Evolutionary conservation across 495 filamentous ascomycete species (phyloP), one percentile per base, ranked within the genome.

Genomic region (Trichoderma gamsii): DNA sequence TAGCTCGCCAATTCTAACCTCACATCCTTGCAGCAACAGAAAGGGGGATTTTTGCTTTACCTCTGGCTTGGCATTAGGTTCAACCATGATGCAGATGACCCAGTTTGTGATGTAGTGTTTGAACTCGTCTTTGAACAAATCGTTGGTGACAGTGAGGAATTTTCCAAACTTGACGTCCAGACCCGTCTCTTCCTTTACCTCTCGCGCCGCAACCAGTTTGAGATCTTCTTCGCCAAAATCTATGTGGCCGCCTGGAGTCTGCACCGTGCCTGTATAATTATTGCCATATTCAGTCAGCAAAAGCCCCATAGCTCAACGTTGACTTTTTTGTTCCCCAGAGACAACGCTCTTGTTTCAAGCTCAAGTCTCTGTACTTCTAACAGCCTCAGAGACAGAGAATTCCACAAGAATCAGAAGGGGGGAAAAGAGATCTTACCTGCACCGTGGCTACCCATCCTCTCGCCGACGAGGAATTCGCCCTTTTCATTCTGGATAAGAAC

Each of bases 71-170:
- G 79, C 75, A 1, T 64, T 46, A 25, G 77, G 78, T 21, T 84
- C 80, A 6, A 0, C 32, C 61, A 80, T 72, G 41, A 61, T 67
- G 52, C 82, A 85, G 4, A 71, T 69, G 71, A 90, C 80, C 69
- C 88, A 90, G 18, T 90, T 71, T 2, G 89, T 91, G 49, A 90
- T 79, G 69, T 91, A 91, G 71, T 91, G 89, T 74, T 85, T 87
- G 0, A 73, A 73, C 44, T 78, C 78, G 0, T 72, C 74, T 1
- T 71, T 70, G 70, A 90, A 86, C n/a, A 86, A 69, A 66, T 84
- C 83, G 69, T 90, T 88, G 25, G 85, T 89, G 18, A 85, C 76
- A 4, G 83, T 84, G 32, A 89, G 4, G 35, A 41, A 0, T 15
- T 46, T 41, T 85, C 78, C 32, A 12, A 82, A 79, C 1, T 56